Conservation (phyloP, 306 rosid species). For the Dryas octopetala region DNA sequence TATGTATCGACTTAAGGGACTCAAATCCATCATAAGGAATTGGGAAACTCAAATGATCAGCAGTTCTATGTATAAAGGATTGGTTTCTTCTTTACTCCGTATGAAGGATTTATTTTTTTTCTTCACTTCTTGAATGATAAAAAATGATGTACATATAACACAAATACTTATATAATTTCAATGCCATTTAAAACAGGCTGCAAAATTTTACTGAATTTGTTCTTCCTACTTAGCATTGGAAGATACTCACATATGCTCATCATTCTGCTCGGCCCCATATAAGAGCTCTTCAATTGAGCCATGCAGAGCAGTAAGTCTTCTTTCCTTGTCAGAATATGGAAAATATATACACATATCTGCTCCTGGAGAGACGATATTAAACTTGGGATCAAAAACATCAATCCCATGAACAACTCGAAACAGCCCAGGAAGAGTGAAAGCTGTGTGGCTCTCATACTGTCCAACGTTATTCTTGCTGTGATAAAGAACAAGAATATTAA, state of each 20-base stretch:
- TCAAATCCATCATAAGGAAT: too few relatives aligned
- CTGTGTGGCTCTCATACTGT: constrained; percentile 91
- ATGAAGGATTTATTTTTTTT: too few relatives aligned
- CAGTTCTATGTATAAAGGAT: too few relatives aligned
- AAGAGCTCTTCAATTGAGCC: constrained; percentile 69
- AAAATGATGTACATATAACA: background rate
- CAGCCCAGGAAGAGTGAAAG: constrained; percentile 93
- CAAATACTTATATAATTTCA: background rate
- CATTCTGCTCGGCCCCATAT: constrained; percentile 62
- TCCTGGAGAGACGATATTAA: constrained; percentile 96
- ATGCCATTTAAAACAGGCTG: background rate
- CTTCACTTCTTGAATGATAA: too few relatives aligned
- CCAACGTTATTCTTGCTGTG: constrained; percentile 91
- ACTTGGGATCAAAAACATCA: constrained; percentile 97
- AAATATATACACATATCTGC: constrained; percentile 86
- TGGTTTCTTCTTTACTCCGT: too few relatives aligned
- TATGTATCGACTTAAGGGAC: too few relatives aligned
- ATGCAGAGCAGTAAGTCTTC: constrained; percentile 79
- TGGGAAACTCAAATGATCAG: too few relatives aligned
- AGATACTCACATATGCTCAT: constrained; percentile 67
- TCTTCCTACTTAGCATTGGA: background rate
- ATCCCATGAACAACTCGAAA: constrained; percentile 94
- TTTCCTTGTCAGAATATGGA: constrained; percentile 71
- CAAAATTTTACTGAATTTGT: background rate
- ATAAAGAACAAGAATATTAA: constrained; percentile 18